Conservation (phyloP, 768 basidiomycete species). For the Gloeostereum incarnatum region DNA sequence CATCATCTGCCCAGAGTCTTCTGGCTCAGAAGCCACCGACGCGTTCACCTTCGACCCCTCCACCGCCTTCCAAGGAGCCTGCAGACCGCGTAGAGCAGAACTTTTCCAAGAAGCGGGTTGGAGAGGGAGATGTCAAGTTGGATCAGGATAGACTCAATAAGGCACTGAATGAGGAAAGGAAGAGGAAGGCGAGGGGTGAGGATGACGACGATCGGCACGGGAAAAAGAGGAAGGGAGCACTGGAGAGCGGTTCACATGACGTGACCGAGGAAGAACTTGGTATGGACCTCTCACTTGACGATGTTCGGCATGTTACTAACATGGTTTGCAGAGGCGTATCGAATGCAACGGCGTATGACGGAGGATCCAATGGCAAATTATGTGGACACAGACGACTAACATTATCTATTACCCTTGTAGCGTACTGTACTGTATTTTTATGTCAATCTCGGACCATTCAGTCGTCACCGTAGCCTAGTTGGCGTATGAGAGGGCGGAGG, state of each 20-base stretch:
- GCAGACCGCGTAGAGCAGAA: constrained; percentile 47
- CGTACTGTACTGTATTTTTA: no score
- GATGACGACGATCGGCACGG: constrained; percentile 47
- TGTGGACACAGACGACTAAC: constrained; percentile 45
- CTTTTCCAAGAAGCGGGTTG: constrained; percentile 71
- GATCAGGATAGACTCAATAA: constrained; percentile 60
- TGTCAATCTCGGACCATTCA: no score
- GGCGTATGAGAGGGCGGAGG: no score
- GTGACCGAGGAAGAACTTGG: constrained; percentile 87
- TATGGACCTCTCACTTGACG: constrained; percentile 22
- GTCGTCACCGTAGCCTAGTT: no score
- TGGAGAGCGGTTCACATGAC: constrained; percentile 52
- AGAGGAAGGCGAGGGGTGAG: constrained; percentile 56
- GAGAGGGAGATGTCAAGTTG: constrained; percentile 73
- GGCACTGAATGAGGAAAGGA: constrained; percentile 74
- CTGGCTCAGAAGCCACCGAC: no score
- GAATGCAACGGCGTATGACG: constrained; percentile 59
- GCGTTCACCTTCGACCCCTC: constrained; percentile 19
- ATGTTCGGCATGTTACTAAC: constrained; percentile 7
- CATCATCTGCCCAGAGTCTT: constrained; percentile 67
- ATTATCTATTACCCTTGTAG: no score
- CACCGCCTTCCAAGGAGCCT: constrained; percentile 11
- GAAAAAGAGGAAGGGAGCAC: constrained; percentile 49
- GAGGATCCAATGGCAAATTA: constrained; percentile 96
- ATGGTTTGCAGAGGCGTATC: constrained; percentile 71